Evolutionary conservation across 192 early-diverging fungal species (phyloP), one percentile per base, ranked within the genome.

Genomic region (Chytriomyces sp.): DNA sequence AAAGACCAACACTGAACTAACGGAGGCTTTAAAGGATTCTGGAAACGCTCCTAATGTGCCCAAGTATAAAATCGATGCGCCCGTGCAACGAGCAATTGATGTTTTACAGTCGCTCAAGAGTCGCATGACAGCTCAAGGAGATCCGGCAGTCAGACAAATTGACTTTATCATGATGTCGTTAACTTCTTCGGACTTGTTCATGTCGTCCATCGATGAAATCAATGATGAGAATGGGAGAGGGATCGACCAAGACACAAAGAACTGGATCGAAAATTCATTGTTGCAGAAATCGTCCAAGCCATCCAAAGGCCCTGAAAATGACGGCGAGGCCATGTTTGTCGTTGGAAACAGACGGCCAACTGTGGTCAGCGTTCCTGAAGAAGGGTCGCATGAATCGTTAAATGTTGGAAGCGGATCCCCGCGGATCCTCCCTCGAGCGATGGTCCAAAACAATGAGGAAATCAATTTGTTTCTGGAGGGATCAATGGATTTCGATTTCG

Each of bases 11-110:
- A 76, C 64, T 11, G 86, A 85, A 67, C 68, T 88, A 13, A 81
- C 83, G 16, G 75, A 81, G 16, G 84, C 84, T 0, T 60, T 88
- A 5, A 62, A 79, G 24, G 80, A 80, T 23, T 80, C 82, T 26
- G 75, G 64, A 23, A 69, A 71, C 16, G 50, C 73, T 1, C 45
- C 57, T 46, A 79, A 77, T 61, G 83, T 47, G 5, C 87, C 87
- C 18, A 76, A 82, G 66, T 86, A 86, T 73, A 83, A 89, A 24
- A 76, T 89, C 64, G 88, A 88, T 60, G 83, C 85, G 10, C 88
- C 88, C 6, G 85, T 89, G 53, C 79, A 85, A 63, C 86, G 82
- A 45, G 82, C 80, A 0, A 80, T 89, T 23, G 86, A 89, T 43
- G 77, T 83, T 67, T 53, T 89, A 6, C 78, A 82, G 26, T 47